These are phyloP conservation scores for Fusarium hainanense DNA, from an alignment of 2,329 filamentous ascomycete species.

Conservation along the genomic window DNA sequence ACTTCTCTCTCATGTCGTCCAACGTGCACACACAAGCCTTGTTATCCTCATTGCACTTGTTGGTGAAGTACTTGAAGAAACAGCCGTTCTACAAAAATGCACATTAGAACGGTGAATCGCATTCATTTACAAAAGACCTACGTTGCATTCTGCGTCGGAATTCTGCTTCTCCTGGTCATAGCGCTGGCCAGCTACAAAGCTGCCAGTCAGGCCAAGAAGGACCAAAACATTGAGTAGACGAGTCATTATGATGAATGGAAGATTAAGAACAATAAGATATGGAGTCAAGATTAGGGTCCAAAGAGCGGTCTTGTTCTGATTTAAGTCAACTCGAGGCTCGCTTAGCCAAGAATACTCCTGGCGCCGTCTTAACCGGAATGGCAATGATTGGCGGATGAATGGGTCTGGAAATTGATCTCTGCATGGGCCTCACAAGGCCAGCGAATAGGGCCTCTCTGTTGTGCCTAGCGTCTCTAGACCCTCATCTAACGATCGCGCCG, in stretches of 20 bases:
- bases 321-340: neutral
- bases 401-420: neutral
- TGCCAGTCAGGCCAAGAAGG: neutral
- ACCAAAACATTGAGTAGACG: neutral
- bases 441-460: neutral
- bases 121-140: accelerated
- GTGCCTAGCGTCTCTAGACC: neutral
- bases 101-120: accelerated
- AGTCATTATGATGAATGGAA: neutral
- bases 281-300: neutral
- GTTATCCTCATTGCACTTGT: constrained; percentile 12
- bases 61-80: constrained; percentile 13
- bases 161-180: constrained; percentile 10
- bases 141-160: neutral
- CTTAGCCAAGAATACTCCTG: neutral
- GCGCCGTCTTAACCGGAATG: neutral
- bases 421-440: neutral
- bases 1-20: constrained; percentile 5
- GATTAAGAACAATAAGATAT: neutral
- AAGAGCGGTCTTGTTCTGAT: neutral
- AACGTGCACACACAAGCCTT: constrained; percentile 5
- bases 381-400: neutral
- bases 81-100: neutral
- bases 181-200: constrained; percentile 2
- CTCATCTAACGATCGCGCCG: neutral